Evolutionary conservation across 1,284 basidiomycete genomes (phyloP), one percentile per base, ranked within the genome.

Genomic region (Austropuccinia psidii): DNA sequence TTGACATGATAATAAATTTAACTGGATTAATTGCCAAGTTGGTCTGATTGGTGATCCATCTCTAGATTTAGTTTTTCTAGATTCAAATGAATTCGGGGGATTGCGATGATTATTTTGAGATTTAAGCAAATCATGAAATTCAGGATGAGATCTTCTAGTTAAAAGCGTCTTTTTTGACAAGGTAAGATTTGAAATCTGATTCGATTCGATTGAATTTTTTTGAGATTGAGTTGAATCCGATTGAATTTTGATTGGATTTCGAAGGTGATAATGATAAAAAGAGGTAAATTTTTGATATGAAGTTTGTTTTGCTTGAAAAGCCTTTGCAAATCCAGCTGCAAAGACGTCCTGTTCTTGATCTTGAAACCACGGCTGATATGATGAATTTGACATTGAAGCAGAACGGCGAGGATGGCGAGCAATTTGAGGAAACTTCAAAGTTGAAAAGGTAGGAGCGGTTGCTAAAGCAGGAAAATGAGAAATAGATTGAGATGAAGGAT

Each of bases 331-430:
- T 8, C 62, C 62, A 33, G 24, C 62, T 7, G 62, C 62, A 66
- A 66, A 66, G n/a, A 52, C 45, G n/a, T 66, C 62, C 4, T 66
- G 41, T 47, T 66, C 62, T 21, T 66, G 24, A 7, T 7, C 21
- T 8, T 17, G 11, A n/a, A 62, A 19, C 43, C 11, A 45, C n/a
- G n/a, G 43, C 11, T 13, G 43, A 45, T 13, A n/a, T 45, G n/a
- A n/a, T 45, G n/a, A n/a, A 45, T 45, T 13, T 7, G 62, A n/a
- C 7, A 35, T 8, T 50, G 43, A 15, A 19, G 17, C 6, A 13
- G 31, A 31, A 31, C 27, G n/a, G 62, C 47, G 1, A 24, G 8
- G 45, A 50, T 17, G 5, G 58, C 7, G 24, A 31, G 45, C 2
- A 43, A 24, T 4, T 27, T 27, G 6, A 43, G 45, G 58, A 27